Base-by-base conservation (phyloP, 305 asterid species). In the Fraxinus latifolia region DNA sequence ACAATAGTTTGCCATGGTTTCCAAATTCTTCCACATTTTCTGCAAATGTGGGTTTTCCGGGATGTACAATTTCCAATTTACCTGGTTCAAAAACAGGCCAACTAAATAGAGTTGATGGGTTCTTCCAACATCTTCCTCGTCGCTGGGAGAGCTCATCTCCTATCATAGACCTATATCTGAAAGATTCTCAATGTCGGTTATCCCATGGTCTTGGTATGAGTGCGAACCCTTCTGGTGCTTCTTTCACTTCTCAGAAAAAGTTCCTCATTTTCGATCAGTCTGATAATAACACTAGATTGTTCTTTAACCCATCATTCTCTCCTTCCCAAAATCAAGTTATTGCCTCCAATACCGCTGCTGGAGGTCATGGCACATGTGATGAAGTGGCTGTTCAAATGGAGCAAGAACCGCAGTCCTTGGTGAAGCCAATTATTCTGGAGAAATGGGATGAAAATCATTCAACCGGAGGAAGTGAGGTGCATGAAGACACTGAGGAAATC, bases 191-290 rank as follows among this genome's bases (percentile, higher is more conserved):
- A 50, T 44, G 34, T 79, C 80, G 50, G 71, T 78, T 80, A 7
- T 78, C 84, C 25, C 27, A 72, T 31, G 76, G 85, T 82, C 78
- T 84, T 81, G 89, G 90, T n/a, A 83, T 78, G 79, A 76, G 77
- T 15, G 84, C 82, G 77, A 82, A 80, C 71, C 86, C 87, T 72
- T 70, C 53, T 21, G 82, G 67, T 82, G 83, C 82, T 31, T 47
- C 86, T 68, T 77, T 79, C 77, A 81, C 77, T 79, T 79, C 89
- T 79, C 90, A 73, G 86, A 92, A 88, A 82, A 86, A 80, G 85
- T 89, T 91, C 81, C 90, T 94, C 80, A 90, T 94, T 78, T 92
- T 90, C 36, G 97, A 94, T 84, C 94, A 84, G 60, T 91, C 96
- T 33, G 94, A 90, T n/a, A 84, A 87, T 82, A 89, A 86, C 60